Conservation (phyloP, 2,329 filamentous ascomycete species). For the Verticillium tricorpus region DNA sequence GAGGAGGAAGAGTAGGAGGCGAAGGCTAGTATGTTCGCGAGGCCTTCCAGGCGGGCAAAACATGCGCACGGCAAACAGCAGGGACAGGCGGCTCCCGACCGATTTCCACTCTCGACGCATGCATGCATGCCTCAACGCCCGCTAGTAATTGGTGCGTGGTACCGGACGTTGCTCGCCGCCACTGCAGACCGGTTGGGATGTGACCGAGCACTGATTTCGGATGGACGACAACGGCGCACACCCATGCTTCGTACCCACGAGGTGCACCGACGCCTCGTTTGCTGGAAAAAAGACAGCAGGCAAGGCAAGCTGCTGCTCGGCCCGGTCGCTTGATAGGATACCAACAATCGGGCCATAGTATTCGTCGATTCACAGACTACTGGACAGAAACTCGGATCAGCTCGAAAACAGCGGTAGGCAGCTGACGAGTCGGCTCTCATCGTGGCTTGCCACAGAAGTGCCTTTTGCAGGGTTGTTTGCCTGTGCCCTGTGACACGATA, state of each 20-base stretch:
- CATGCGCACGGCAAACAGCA: not conserved
- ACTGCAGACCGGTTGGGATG: slow-evolving; percentile 6
- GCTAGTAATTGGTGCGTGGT: slow-evolving; percentile 12
- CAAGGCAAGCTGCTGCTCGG: not conserved
- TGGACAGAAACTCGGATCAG: not conserved
- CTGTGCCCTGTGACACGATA: not conserved
- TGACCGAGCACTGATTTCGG: not conserved
- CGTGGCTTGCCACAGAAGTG: not conserved
- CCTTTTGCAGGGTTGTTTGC: not conserved
- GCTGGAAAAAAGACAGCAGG: not conserved
- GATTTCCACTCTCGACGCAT: not conserved
- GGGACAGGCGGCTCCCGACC: not conserved
- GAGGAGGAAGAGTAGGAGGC: slow-evolving; percentile 33
- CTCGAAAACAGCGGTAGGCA: not conserved
- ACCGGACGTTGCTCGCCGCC: not conserved
- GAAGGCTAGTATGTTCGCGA: not conserved
- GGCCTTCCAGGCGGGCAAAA: not conserved
- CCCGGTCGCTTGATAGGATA: not conserved
- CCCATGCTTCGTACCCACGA: not conserved
- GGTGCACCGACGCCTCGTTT: not conserved
- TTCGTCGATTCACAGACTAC: not conserved
- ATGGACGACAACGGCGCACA: not conserved
- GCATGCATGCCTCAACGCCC: slow-evolving; percentile 10
- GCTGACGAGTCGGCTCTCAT: not conserved
- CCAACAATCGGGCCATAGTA: not conserved